A percentile compares a stretch with the other conserved stretches of the same genome.
Conservation (phyloP, 2,329 filamentous ascomycete genomes). For the Paradendryphiella salina region DNA sequence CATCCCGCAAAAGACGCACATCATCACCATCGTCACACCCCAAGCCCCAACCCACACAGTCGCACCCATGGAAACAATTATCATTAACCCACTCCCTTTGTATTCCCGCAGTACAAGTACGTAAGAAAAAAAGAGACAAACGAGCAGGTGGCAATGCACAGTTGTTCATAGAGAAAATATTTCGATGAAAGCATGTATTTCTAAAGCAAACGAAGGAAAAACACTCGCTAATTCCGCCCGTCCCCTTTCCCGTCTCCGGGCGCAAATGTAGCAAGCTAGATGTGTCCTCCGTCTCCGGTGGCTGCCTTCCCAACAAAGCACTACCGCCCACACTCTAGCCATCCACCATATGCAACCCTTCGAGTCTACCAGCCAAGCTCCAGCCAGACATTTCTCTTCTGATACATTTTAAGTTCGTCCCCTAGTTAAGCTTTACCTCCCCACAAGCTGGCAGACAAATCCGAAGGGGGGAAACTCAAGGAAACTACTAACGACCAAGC, state of each 20-base stretch:
- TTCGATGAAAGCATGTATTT: slow-evolving; percentile 13
- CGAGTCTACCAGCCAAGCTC: slow-evolving; percentile 27
- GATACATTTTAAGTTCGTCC: slow-evolving; percentile 46
- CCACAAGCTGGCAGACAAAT: slow-evolving; percentile 49
- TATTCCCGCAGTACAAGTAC: too few species aligned
- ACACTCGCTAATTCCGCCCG: slow-evolving; percentile 13
- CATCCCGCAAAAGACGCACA: too few species aligned
- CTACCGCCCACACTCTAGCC: slow-evolving; percentile 22
- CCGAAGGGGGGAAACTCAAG: slow-evolving; percentile 43
- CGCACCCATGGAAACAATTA: too few species aligned
- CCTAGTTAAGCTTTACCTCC: slow-evolving; percentile 45
- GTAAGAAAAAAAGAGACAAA: too few species aligned
- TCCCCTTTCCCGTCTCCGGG: slow-evolving; percentile 18
- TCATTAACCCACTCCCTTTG: too few species aligned
- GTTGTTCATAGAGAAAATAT: background rate
- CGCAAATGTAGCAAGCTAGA: slow-evolving; percentile 35
- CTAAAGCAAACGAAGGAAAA: slow-evolving; percentile 21
- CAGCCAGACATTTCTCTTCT: slow-evolving; percentile 20
- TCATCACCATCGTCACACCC: too few species aligned
- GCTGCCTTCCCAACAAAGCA: slow-evolving; percentile 28
- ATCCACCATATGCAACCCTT: slow-evolving; percentile 24
- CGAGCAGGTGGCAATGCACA: too few species aligned
- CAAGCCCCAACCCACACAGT: too few species aligned
- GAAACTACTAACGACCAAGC: slow-evolving; percentile 32
- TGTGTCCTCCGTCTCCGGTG: slow-evolving; percentile 33